phyloP scores from a whole-genome alignment of 345 rosid genomes.

The Gynandropsis gynandra region DNA sequence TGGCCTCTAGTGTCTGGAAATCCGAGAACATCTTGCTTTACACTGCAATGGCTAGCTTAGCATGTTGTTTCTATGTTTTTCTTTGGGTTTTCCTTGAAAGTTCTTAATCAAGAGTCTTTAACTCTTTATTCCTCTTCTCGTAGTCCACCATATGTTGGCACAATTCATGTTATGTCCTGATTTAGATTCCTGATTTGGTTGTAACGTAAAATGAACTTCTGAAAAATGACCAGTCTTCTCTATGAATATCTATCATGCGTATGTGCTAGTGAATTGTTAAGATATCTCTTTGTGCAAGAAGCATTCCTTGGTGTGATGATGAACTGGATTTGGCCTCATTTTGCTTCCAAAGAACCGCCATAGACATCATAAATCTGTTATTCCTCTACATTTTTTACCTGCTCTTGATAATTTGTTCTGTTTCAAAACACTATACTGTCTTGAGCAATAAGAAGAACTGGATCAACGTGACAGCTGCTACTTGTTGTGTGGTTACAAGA shows the following conservation, averaged over 20 bases:
- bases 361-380: slow-evolving; percentile 45
- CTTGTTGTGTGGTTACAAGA: slow-evolving; percentile 40
- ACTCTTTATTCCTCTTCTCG: too few species aligned
- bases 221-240: too few species aligned
- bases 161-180: too few species aligned
- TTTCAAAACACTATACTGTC: slow-evolving; percentile 20
- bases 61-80: too few species aligned
- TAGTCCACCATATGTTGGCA: too few species aligned
- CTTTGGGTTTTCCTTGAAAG: too few species aligned
- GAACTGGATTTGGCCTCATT: slow-evolving; percentile 35
- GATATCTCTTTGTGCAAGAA: slow-evolving; percentile 31
- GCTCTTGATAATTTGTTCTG: slow-evolving; percentile 29
- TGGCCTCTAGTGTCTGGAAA: slow-evolving; percentile 96
- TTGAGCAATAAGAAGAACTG: slow-evolving; percentile 32
- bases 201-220: too few species aligned
- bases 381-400: slow-evolving; percentile 54
- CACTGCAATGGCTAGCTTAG: too few species aligned
- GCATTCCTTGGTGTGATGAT: slow-evolving; percentile 45
- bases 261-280: slow-evolving; percentile 9
- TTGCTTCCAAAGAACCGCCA: slow-evolving; percentile 47
- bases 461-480: slow-evolving; percentile 33
- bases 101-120: too few species aligned
- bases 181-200: too few species aligned
- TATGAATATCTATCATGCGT: background rate
- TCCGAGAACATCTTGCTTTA: slow-evolving; percentile 82